Base-by-base conservation (phyloP, 805 yeast species). In the Wickerhamiella cacticola region DNA sequence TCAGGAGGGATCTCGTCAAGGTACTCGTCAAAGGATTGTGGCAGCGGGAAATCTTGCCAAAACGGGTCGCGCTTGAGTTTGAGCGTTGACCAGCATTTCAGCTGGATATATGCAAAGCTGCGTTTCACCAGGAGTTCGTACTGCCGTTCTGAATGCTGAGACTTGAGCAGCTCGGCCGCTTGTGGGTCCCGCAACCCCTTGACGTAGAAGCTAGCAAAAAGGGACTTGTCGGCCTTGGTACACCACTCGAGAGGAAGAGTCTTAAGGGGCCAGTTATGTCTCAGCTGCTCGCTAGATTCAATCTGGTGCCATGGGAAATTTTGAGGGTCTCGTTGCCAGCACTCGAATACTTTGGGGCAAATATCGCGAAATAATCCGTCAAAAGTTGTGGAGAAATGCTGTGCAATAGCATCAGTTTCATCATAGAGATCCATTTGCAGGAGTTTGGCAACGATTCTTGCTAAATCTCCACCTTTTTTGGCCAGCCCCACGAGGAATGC, bases 191-290 rank as follows among this genome's bases (percentile, higher is more conserved):
- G 13, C 12, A 34, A n/a, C 8, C 41, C 35, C 7, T 16, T 21
- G 3, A 35, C 47, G 7, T 33, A n/a, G 16, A 10, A 44, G 12
- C 16, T n/a, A 13, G 47, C 41, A 44, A 44, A 44, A 33, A 44
- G 4, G 2, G 18, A 16, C 15, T 38, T 26, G 16, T 44, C 40
- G 5, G 25, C 25, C 5, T 33, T 35, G n/a, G 36, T 31, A 31
- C 18, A 31, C 47, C 47, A 44, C 9, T 34, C 41, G 6, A n/a
- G 24, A 8, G 47, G 26, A 3, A 44, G 41, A 2, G 38, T 22
- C 8, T 15, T 10, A n/a, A 33, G 28, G n/a, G 46, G 40, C 29
- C 34, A 43, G 24, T 7, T 23, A 6, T 26, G 28, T 6, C 39
- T 19, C 6, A 43, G 24, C 16, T 19, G 15, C 10, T 34, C 24